Percentiles rank a stretch among this genome's conserved stretches.
These are phyloP conservation scores for Sclerospora graminicola DNA, from an alignment of 352 stramenopile genomes.

Conservation along the genomic window DNA sequence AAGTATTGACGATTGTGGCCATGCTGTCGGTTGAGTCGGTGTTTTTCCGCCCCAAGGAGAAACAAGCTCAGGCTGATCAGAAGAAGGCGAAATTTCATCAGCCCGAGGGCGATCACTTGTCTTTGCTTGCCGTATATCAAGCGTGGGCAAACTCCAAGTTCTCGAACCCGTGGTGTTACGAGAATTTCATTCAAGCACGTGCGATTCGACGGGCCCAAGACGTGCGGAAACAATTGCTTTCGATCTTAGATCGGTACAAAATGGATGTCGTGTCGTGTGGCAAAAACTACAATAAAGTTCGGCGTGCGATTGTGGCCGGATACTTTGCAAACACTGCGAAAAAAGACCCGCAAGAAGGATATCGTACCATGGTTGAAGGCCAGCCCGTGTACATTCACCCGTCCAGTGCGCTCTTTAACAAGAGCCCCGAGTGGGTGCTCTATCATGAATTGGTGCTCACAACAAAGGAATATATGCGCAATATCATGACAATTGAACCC, in stretches of 20 bases:
- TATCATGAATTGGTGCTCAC: constrained; percentile 97
- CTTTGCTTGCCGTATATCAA: constrained; percentile 96
- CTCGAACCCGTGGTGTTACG: constrained; percentile 98
- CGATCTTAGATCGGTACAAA: constrained; percentile 98
- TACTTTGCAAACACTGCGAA: constrained; percentile 99
- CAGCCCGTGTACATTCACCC: constrained; percentile 99
- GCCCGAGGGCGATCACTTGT: constrained; percentile 98
- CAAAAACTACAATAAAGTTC: constrained; percentile 96
- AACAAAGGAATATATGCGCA: constrained; percentile 99
- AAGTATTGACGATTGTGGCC: constrained; percentile 98
- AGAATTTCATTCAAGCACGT: constrained; percentile 98
- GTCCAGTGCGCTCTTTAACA: constrained; percentile 97
- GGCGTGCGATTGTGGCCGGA: constrained; percentile 94
- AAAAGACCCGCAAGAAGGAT: constrained; percentile 98
- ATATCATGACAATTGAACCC: constrained; percentile 99
- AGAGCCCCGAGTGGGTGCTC: constrained; percentile 96
- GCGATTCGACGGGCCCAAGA: constrained; percentile 96
- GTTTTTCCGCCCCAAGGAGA: constrained; percentile 98
- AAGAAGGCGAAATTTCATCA: constrained; percentile 99
- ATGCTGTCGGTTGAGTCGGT: constrained; percentile 98
- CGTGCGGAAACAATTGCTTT: constrained; percentile 98
- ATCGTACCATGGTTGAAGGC: constrained; percentile 96
- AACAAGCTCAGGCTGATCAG: constrained; percentile 97
- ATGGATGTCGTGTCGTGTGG: constrained; percentile 96
- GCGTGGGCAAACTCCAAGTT: constrained; percentile 97